Evolutionary conservation across 257 asterid genomes (phyloP), one percentile per base, ranked within the genome.

Genomic region (Ehretia macrophylla): DNA sequence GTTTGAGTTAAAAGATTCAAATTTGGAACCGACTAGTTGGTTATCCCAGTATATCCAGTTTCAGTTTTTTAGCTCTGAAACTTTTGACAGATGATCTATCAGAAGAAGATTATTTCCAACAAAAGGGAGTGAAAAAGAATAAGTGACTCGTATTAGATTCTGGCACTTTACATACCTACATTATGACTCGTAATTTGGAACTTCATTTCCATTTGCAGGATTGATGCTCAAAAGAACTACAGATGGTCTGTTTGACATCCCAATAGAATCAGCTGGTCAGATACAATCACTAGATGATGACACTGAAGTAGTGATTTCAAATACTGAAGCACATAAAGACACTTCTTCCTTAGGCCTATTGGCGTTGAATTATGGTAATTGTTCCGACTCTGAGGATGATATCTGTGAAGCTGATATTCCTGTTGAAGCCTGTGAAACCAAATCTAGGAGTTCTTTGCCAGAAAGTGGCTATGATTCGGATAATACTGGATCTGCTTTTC

Each of bases 301-400:
- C 37, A 78, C 60, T 11, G 60, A 35, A 35, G 82, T 50, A 37
- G 45, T 66, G 66, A 72, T 68, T 68, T 69, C 93, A 35, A 60
- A 64, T 70, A 63, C 51, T 37, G 72, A 72, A 54, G 59, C 67
- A 51, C 57, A 38, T 20, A 79, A 78, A 48, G 93, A 59, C 59
- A 77, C 85, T 21, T 86, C 99, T 8, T 80, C 99, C 42, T 97
- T 93, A 45, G 88, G 94, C 66, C 74, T 93, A 62, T 70, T 93
- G 69, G 99, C 97, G 68, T 82, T 87, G 76, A 56, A 85, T 27
- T 93, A 93, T 66, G 91, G 85, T n/a, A 59, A 74, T 79, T 79
- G 89, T 54, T 93, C 97, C 0, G 99, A 93, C 67, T 78, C 95
- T 1, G 99, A 92, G 66, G 91, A 70, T 40, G 95, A 85, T 10